These are phyloP conservation scores for Erodium texanum DNA, from an alignment of 441 rosid genomes.

Conservation along the genomic window DNA sequence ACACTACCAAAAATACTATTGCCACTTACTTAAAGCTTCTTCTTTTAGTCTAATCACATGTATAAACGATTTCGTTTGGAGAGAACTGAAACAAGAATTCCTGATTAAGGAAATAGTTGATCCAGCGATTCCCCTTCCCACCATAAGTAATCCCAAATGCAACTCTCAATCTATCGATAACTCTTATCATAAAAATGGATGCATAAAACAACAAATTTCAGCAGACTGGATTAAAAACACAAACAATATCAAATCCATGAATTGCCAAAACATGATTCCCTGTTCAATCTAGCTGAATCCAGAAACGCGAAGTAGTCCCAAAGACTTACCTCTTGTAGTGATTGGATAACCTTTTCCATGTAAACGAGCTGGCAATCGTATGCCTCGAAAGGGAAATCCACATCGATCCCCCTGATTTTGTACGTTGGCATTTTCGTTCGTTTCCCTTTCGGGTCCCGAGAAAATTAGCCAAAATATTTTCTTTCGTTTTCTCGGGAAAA, in stretches of 20 bases:
- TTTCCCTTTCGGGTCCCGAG: constrained; percentile 15
- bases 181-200: background rate
- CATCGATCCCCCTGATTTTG: constrained; percentile 72
- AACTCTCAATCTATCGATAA: background rate
- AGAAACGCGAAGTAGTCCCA: background rate
- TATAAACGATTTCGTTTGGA: too few relatives aligned
- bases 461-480: background rate
- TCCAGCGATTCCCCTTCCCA: background rate
- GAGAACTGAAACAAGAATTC: background rate
- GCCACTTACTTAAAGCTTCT: background rate
- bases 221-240: background rate
- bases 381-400: constrained; percentile 88
- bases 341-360: constrained; percentile 89
- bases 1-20: background rate
- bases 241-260: background rate
- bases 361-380: constrained; percentile 80
- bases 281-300: background rate
- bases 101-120: background rate
- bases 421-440: constrained; percentile 54
- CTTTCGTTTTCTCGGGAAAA: too few relatives aligned
- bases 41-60: background rate
- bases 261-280: background rate
- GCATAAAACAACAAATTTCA: background rate
- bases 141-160: background rate
- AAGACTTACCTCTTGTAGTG: constrained; percentile 68